phyloP scores from a whole-genome alignment of 1,139 yeast species.

The Geotrichum bryndzae region DNA sequence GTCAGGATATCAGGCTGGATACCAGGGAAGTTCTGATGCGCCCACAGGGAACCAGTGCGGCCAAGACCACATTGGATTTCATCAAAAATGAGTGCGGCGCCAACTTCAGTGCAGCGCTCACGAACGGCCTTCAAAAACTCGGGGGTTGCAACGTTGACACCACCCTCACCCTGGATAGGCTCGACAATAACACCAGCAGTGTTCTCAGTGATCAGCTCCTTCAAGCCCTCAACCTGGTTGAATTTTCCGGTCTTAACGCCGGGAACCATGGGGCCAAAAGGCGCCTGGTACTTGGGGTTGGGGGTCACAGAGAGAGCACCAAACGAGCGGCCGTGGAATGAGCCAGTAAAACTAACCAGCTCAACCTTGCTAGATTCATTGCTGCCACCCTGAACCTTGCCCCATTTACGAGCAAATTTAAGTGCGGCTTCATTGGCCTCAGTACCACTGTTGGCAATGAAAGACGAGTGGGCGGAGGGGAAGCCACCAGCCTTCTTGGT shows the following conservation, averaged over 20 bases:
- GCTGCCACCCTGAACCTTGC: slow-evolving; percentile 40
- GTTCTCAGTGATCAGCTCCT: slow-evolving; percentile 54
- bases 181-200: slow-evolving; percentile 92
- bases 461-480: slow-evolving; percentile 74
- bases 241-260: slow-evolving; percentile 66
- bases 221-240: slow-evolving; percentile 54
- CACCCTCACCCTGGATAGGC: slow-evolving; percentile 98
- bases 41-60: slow-evolving; percentile 90
- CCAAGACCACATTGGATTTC: slow-evolving; percentile 97
- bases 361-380: slow-evolving; percentile 47
- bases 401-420: slow-evolving; percentile 87
- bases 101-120: slow-evolving; percentile 59
- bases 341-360: slow-evolving; percentile 74
- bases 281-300: slow-evolving; percentile 84
- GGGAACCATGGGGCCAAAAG: slow-evolving; percentile 84
- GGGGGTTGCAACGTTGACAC: slow-evolving; percentile 60
- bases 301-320: slow-evolving; percentile 92
- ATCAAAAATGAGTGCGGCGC: slow-evolving; percentile 78
- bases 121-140: slow-evolving; percentile 65
- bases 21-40: slow-evolving; percentile 65
- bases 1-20: slow-evolving; percentile 94
- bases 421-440: slow-evolving; percentile 98
- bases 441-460: slow-evolving; percentile 87
- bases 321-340: slow-evolving; percentile 93
- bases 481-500: slow-evolving; percentile 73